Percentiles rank a stretch among this genome's conserved stretches.
Evolutionary conservation across 306 rosid genomes (phyloP).

Genomic region (Echinosophora koreensis): DNA sequence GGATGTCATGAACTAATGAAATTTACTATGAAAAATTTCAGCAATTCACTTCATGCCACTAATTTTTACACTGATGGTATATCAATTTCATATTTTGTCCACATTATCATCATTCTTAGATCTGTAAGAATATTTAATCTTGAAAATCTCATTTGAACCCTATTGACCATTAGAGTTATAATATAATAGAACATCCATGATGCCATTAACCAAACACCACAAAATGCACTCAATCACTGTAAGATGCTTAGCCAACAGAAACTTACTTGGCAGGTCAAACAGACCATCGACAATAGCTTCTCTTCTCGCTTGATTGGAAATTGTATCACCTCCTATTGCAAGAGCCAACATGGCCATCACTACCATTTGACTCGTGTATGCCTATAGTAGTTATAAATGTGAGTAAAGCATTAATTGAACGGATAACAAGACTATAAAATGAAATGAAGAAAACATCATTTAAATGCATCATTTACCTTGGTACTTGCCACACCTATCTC

Average conservation of each 20-base stretch:
- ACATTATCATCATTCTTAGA: constrained; percentile 5
- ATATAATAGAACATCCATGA: not conserved
- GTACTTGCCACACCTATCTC: constrained; percentile 99
- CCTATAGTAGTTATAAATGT: constrained; percentile 56
- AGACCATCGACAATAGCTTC: constrained; percentile 93
- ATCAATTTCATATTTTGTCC: too few species aligned
- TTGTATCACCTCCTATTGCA: constrained; percentile 91
- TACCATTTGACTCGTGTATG: constrained; percentile 98
- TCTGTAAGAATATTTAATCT: constrained; percentile 9
- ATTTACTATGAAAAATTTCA: too few species aligned
- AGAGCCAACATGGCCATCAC: constrained; percentile 98
- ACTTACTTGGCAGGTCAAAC: constrained; percentile 90
- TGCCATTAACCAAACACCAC: not conserved
- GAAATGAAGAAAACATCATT: constrained; percentile 37
- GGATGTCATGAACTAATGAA: too few species aligned
- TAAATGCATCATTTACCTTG: constrained; percentile 66
- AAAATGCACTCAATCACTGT: constrained; percentile 24
- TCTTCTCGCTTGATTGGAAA: constrained; percentile 83
- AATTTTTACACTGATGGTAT: too few species aligned
- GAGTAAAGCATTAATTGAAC: constrained; percentile 37
- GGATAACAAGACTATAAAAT: constrained; percentile 38
- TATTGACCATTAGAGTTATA: not conserved
- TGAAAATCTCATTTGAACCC: not conserved
- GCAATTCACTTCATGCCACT: too few species aligned
- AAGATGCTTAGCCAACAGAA: constrained; percentile 39